Evolutionary conservation across 306 rosid species (phyloP).

Genomic region (Sindora glabra): DNA sequence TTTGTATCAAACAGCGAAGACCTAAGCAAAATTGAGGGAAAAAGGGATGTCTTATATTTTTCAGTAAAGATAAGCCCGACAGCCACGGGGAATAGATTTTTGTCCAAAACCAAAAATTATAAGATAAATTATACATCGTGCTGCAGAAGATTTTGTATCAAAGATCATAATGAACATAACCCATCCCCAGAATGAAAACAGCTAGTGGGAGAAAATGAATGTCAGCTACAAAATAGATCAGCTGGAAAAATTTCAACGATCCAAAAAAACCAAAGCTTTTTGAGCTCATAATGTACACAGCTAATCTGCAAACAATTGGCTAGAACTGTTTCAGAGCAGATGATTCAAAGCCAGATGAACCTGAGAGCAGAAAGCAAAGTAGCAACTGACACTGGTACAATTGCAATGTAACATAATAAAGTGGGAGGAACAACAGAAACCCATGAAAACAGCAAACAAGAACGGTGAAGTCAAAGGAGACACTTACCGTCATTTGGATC

Average conservation of each 20-base stretch:
- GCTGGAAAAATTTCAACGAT: constrained; percentile 13
- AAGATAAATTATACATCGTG: too few species aligned
- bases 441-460: not conserved
- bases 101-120: too few species aligned
- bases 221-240: constrained; percentile 19
- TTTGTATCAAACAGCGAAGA: not conserved
- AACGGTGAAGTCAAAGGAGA: constrained; percentile 16
- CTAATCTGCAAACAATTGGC: not conserved
- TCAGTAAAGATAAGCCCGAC: not conserved
- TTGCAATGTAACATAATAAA: constrained; percentile 13
- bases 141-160: not conserved
- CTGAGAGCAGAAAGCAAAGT: not conserved
- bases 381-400: constrained; percentile 14
- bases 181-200: constrained; percentile 1
- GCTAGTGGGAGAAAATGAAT: not conserved
- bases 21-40: too few species aligned
- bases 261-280: not conserved
- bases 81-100: too few species aligned
- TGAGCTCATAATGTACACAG: not conserved
- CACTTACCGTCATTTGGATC: constrained; percentile 79
- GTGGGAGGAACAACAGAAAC: not conserved
- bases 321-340: not conserved
- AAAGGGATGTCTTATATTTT: too few species aligned
- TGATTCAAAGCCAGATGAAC: constrained; percentile 4
- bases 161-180: not conserved